Evolutionary conservation across 176 grass and related monocot species (phyloP), one percentile per base, ranked within the genome.

Genomic region (Oryza meridionalis): DNA sequence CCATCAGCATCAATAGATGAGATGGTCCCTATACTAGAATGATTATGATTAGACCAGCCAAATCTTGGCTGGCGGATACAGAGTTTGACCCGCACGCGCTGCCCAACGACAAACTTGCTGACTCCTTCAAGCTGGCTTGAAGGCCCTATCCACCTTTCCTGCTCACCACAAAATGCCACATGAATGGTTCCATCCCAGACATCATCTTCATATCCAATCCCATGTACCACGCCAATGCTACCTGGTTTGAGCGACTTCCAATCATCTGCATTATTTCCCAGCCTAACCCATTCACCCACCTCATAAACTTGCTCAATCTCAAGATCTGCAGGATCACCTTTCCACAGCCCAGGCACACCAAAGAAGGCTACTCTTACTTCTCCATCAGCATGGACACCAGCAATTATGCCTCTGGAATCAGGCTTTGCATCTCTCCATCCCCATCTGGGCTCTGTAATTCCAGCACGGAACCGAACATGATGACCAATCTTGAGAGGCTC

Each of bases 1-100:
- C 93, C 97, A 92, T 99, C 97, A 7, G 93, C 93, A 61, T 99
- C 97, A 46, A 99, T 88, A 76, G 97, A 99, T 65, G 93, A 96
- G 84, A 99, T 92, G 13, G 93, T 99, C 47, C 97, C 97, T 59
- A 99, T 85, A n/a, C 93, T 99, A 9, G 86, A 90, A 87, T 96
- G 90, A 49, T 74, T 96, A 74, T 94, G 97, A 76, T 94, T 96
- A 42, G 93, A 96, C 97, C 97, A 96, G 73, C 97, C 97, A 77
- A 99, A 99, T 82, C 97, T 89, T 53, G 97, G 97, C 64, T 99
- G 97, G 14, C 80, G 90, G 63, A 99, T 91, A 79, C 29, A 82
- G 25, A 76, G 79, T 83, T 76, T 96, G 70, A 99, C 92, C 69
- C 84, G 92, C 77, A 99, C 93, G 72, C 91, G 91, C 67, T 99